Evolutionary conservation across 176 grass and related monocot species (phyloP).

Genomic region (Oryza punctata): DNA sequence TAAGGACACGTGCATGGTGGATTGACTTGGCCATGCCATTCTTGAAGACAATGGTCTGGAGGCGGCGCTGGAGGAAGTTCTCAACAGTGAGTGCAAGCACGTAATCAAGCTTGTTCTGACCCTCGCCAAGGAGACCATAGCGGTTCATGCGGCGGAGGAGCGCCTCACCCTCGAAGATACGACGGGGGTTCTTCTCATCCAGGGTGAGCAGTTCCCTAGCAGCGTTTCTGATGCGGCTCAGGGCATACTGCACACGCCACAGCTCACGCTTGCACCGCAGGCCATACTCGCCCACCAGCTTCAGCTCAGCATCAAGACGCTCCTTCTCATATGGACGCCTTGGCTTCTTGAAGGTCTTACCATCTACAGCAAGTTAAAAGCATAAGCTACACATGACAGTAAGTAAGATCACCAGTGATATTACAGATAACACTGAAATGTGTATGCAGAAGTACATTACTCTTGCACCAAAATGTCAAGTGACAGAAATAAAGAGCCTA

Average conservation of each 20-base stretch:
- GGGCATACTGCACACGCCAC: constrained; percentile 67
- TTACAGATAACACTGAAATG: not conserved
- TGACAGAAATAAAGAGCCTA: too few relatives aligned
- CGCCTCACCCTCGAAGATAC: constrained; percentile 73
- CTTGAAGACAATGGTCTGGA: constrained; percentile 72
- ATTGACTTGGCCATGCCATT: constrained; percentile 75
- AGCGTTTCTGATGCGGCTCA: constrained; percentile 67
- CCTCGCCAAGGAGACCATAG: constrained; percentile 61
- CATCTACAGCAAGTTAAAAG: constrained; percentile 33
- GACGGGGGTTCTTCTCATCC: constrained; percentile 63
- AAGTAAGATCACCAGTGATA: not conserved
- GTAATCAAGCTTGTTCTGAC: constrained; percentile 71
- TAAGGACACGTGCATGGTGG: constrained; percentile 72
- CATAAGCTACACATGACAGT: not conserved
- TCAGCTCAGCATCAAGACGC: constrained; percentile 66
- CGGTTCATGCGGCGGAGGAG: constrained; percentile 64
- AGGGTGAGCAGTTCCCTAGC: constrained; percentile 66
- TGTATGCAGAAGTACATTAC: not conserved
- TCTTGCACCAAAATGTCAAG: not conserved
- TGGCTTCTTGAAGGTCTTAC: constrained; percentile 76
- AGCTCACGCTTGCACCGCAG: too few relatives aligned
- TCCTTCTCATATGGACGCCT: constrained; percentile 73
- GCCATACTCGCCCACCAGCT: constrained; percentile 64
- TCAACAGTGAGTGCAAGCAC: constrained; percentile 73
- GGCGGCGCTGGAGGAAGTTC: constrained; percentile 62